These are phyloP conservation scores for Sugiyamaella marilandica DNA, from an alignment of 805 yeast species.

Conservation along the genomic window DNA sequence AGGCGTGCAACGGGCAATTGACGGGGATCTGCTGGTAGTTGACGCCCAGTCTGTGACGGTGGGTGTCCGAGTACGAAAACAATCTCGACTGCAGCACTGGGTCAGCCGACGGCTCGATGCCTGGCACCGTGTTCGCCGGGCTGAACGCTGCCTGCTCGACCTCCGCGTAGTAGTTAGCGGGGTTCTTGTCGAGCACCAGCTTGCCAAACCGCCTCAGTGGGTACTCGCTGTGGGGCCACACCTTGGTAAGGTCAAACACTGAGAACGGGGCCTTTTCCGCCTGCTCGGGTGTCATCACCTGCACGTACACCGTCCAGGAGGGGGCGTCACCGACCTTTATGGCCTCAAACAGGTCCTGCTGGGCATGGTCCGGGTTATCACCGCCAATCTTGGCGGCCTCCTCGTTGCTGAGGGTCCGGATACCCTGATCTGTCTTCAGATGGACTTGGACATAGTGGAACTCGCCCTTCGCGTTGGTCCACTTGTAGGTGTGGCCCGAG, in stretches of 20 bases:
- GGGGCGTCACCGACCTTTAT: constrained; percentile 49
- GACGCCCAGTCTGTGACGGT: constrained; percentile 68
- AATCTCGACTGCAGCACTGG: constrained; percentile 73
- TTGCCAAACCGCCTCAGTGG: constrained; percentile 54
- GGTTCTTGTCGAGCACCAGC: constrained; percentile 51
- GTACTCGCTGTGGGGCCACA: constrained; percentile 54
- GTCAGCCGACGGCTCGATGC: constrained; percentile 71
- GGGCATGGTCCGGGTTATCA: constrained; percentile 48
- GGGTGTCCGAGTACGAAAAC: constrained; percentile 73
- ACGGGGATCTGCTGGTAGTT: constrained; percentile 66
- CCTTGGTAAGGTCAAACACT: constrained; percentile 51
- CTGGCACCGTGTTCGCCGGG: constrained; percentile 70
- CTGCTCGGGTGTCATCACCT: constrained; percentile 55
- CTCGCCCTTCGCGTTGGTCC: constrained; percentile 47
- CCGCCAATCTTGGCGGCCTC: constrained; percentile 47
- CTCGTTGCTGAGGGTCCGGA: constrained; percentile 40
- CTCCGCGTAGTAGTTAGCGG: constrained; percentile 48
- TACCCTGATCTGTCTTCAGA: constrained; percentile 47
- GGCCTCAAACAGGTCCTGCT: constrained; percentile 40
- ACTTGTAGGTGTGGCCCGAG: constrained; percentile 62
- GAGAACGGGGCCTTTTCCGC: constrained; percentile 47
- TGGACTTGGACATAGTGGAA: constrained; percentile 56
- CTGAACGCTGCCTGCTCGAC: constrained; percentile 61
- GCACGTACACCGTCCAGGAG: constrained; percentile 50
- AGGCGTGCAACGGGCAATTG: constrained; percentile 51